phyloP scores from a whole-genome alignment of 2,329 filamentous ascomycete species.

The Trichoderma oligosporum region DNA sequence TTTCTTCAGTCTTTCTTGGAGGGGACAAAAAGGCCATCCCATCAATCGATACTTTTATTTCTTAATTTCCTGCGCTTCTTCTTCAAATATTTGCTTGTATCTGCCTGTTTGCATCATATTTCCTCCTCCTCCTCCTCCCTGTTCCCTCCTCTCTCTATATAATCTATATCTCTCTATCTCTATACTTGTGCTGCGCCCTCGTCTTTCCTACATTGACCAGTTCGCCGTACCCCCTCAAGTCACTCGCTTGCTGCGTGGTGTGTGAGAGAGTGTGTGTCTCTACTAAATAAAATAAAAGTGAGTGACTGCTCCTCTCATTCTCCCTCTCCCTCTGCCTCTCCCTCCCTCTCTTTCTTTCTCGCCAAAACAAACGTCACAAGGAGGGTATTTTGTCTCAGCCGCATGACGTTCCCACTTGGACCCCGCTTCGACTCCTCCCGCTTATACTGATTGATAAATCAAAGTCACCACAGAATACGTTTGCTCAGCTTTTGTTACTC shows the following conservation, averaged over 20 bases:
- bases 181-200: background rate
- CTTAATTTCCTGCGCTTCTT: no score
- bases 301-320: background rate
- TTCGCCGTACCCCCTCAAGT: background rate
- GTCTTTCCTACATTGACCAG: background rate
- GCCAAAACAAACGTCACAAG: slow-evolving; percentile 15
- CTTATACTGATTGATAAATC: slow-evolving; percentile 16
- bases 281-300: background rate
- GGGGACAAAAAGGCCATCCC: no score
- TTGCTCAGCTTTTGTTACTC: slow-evolving; percentile 3
- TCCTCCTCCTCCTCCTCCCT: background rate
- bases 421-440: slow-evolving; percentile 18
- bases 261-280: background rate
- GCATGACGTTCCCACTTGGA: slow-evolving; percentile 19
- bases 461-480: background rate
- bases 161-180: background rate
- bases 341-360: background rate
- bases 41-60: no score
- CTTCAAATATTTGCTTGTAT: no score
- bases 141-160: background rate
- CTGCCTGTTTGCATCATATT: no score
- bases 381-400: slow-evolving; percentile 16
- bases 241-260: background rate
- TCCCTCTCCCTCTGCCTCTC: background rate
- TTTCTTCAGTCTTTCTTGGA: background rate